Base-by-base conservation (phyloP, 805 yeast species). In the Trichomonascus vanleenenianus region DNA sequence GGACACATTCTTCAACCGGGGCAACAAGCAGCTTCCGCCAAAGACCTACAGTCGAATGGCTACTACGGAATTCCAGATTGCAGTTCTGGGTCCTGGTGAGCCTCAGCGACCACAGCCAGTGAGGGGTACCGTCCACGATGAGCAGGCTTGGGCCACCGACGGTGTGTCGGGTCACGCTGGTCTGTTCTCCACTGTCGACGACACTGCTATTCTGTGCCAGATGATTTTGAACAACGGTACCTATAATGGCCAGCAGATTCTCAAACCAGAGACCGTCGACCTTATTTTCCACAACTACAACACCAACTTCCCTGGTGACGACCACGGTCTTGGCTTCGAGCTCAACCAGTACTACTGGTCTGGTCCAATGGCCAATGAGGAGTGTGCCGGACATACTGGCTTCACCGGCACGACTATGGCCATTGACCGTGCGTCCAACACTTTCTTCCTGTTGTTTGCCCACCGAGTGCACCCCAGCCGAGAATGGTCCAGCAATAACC, bases 91-190 rank as follows among this genome's bases (percentile, higher is more conserved):
- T 2, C 37, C 43, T n/a, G 41, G 34, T n/a, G 44, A 39, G 39
- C 33, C 36, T n/a, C 35, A 36, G 12, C 39, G 53, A 11, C 39
- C 42, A 5, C 50, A 50, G 30, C 53, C 53, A 3, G 51, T 50
- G 25, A 11, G 50, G 19, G 53, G 53, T 19, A 32, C 38, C 6
- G 43, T 40, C 4, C 43, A 40, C 27, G 53, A 50, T 38, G 53
- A 50, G 33, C 48, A 50, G 14, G 53, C 53, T 2, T 47, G 30
- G 22, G 30, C 37, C 9, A 32, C 43, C 4, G 43, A 33, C 14
- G 50, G 53, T 11, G 45, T 47, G 20, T 18, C 30, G 50, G 76
- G 73, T 6, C 76, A 76, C 22, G 72, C 67, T 5, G 76, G 76
- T 3, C 50, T 65, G 36, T 70, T 62, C 42, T 64, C 71, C 1